phyloP scores from a whole-genome alignment of 192 early-diverging fungal genomes.

The Backusella westeae region DNA sequence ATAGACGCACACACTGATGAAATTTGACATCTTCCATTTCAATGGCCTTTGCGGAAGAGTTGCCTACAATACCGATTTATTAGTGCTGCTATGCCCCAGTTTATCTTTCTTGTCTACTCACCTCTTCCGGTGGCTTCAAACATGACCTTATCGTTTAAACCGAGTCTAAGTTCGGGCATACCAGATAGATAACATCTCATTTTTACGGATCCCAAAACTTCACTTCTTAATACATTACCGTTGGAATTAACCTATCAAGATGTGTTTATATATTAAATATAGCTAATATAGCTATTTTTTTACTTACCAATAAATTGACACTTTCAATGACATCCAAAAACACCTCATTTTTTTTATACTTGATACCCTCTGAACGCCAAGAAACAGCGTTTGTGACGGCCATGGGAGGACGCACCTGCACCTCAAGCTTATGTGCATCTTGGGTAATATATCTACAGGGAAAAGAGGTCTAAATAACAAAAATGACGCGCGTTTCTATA shows the following conservation, averaged over 20 bases:
- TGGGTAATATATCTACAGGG: slow-evolving; percentile 85
- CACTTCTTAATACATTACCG: slow-evolving; percentile 60
- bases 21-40: slow-evolving; percentile 93
- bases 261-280: background rate
- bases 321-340: slow-evolving; percentile 77
- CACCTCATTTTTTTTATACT: slow-evolving; percentile 75
- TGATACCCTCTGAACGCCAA: slow-evolving; percentile 69
- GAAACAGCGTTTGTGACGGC: slow-evolving; percentile 73
- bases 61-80: background rate
- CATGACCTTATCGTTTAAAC: slow-evolving; percentile 88
- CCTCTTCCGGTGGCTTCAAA: slow-evolving; percentile 74
- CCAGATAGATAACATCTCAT: slow-evolving; percentile 87
- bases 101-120: slow-evolving; percentile 44
- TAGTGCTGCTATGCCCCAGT: background rate
- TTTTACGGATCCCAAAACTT: slow-evolving; percentile 80
- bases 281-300: no score
- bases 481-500: background rate
- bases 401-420: slow-evolving; percentile 86
- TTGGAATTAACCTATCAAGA: background rate
- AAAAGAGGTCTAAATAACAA: background rate
- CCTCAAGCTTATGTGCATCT: slow-evolving; percentile 93
- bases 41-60: slow-evolving; percentile 58
- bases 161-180: slow-evolving; percentile 83
- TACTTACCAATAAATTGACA: slow-evolving; percentile 62
- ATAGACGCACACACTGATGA: slow-evolving; percentile 88